Base-by-base conservation (phyloP, 1,284 basidiomycete species). In the Quambalaria eucalypti region DNA sequence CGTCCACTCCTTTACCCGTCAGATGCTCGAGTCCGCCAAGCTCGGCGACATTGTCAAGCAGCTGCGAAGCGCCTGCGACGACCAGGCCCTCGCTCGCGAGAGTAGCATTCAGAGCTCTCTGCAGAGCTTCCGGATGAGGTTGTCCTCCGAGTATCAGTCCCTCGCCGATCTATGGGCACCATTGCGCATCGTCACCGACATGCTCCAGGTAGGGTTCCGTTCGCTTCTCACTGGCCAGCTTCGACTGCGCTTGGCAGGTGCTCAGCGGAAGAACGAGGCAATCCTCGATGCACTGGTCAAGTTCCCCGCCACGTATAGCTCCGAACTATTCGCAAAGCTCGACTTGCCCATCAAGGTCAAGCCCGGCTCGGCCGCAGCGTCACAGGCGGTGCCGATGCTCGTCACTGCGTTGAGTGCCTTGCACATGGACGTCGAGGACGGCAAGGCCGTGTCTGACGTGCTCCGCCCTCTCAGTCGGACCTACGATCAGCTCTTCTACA, bases 151-250 rank as follows among this genome's bases (percentile, higher is more conserved):
- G 16, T 81, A 80, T 59, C 51, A 65, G 14, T 71, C 76, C 47
- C 84, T 86, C 61, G 73, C 77, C 4, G 91, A 96, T 74, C 80
- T 96, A 56, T 81, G 80, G 28, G 75, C 78, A 49, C 84, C 87
- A 0, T 78, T 93, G 25, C 81, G 82, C 4, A 68, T 76, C 29
- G 84, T 85, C 3, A 77, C 90, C 8, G 79, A 82, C 6, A 82
- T 85, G 57, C 77, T 88, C 58, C 83, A 84, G 56, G 78, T 91
- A 26, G 91, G 91, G n/a, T 76, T 95, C 42, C 82, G 86, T 8
- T 76, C 87, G n/a, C 36, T 68, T 66, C 30, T 71, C 65, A 14
- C 6, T 6, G 25, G 42, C 42, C 14, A 19, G 25, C 19, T 23
- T 12, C 42, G 25, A 21, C 21, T 12, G 4, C 4, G 25, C 14